Percentiles rank a stretch among this genome's conserved stretches.
These are phyloP conservation scores for Candida jianshihensis DNA, from an alignment of 805 yeast genomes.

Conservation along the genomic window DNA sequence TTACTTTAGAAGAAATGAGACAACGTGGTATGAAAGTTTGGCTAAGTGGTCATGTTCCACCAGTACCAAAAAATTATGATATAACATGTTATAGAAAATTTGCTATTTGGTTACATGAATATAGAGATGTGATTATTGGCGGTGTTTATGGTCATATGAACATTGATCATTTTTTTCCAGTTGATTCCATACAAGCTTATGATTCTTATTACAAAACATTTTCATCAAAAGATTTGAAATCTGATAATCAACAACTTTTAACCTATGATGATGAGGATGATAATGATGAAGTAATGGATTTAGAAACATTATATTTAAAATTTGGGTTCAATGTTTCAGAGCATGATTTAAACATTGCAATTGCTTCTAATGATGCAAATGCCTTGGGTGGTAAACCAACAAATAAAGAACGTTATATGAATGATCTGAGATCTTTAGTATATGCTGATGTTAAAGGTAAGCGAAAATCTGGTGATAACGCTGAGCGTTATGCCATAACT, in stretches of 20 bases:
- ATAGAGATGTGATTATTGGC: constrained; percentile 76
- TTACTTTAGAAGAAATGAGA: constrained; percentile 65
- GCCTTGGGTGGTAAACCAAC: constrained; percentile 59
- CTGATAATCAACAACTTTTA: too few species aligned
- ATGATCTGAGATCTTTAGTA: constrained; percentile 41
- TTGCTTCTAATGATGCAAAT: constrained; percentile 29
- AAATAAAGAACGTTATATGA: constrained; percentile 61
- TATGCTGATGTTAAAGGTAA: constrained; percentile 33
- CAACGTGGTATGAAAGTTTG: constrained; percentile 74
- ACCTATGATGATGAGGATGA: constrained; percentile 2
- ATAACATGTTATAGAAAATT: constrained; percentile 66
- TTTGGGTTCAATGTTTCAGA: constrained; percentile 16
- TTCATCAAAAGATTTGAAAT: too few species aligned
- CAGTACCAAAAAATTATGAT: constrained; percentile 72
- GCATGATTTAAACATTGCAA: constrained; percentile 21
- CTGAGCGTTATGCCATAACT: constrained; percentile 61
- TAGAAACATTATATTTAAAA: constrained; percentile 18
- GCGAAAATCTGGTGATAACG: constrained; percentile 28
- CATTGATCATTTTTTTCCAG: constrained; percentile 75
- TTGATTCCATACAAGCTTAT: constrained; percentile 66
- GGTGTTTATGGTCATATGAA: constrained; percentile 89
- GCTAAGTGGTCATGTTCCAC: constrained; percentile 87
- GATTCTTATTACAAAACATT: too few species aligned
- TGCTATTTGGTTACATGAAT: constrained; percentile 77
- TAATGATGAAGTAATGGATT: constrained; percentile 17